phyloP scores from a whole-genome alignment of 805 yeast genomes.

The Cyberlindnera subsufficiens region DNA sequence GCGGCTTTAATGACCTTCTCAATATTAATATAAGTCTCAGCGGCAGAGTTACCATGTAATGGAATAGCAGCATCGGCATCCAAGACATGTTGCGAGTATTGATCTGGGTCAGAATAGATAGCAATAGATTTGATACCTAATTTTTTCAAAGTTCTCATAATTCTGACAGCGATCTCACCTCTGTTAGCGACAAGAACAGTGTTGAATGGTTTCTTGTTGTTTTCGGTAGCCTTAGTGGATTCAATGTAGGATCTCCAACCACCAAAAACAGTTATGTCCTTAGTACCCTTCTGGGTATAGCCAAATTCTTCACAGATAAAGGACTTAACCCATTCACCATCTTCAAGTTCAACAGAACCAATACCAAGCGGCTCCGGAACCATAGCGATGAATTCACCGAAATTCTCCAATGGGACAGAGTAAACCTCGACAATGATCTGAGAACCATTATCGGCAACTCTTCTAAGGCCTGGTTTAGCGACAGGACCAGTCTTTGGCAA shows the following conservation, averaged over 20 bases:
- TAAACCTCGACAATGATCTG: constrained; percentile 75
- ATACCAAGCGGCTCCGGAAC: constrained; percentile 95
- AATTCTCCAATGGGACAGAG: constrained; percentile 67
- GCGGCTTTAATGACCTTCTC: constrained; percentile 87
- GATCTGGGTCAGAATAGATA: constrained; percentile 85
- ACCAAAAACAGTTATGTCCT: constrained; percentile 80
- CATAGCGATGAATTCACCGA: constrained; percentile 80
- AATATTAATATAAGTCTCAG: constrained; percentile 82
- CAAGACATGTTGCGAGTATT: constrained; percentile 80
- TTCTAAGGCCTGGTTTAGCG: constrained; percentile 83
- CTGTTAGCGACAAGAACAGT: constrained; percentile 93
- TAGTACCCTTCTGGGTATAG: constrained; percentile 62
- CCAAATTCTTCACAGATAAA: constrained; percentile 93
- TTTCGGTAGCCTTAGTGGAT: constrained; percentile 26
- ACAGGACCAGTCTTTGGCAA: constrained; percentile 77
- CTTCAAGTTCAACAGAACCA: constrained; percentile 80
- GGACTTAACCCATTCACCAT: constrained; percentile 84
- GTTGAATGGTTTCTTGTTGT: constrained; percentile 55
- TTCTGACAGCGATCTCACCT: constrained; percentile 96
- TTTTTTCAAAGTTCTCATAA: constrained; percentile 81
- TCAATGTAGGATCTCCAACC: constrained; percentile 74
- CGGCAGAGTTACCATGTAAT: constrained; percentile 75
- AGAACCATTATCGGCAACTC: constrained; percentile 44
- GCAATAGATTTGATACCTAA: constrained; percentile 77
- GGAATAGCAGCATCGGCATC: constrained; percentile 80